Conservation (phyloP, 1,139 yeast species). For the Yamadazyma dendronema region DNA sequence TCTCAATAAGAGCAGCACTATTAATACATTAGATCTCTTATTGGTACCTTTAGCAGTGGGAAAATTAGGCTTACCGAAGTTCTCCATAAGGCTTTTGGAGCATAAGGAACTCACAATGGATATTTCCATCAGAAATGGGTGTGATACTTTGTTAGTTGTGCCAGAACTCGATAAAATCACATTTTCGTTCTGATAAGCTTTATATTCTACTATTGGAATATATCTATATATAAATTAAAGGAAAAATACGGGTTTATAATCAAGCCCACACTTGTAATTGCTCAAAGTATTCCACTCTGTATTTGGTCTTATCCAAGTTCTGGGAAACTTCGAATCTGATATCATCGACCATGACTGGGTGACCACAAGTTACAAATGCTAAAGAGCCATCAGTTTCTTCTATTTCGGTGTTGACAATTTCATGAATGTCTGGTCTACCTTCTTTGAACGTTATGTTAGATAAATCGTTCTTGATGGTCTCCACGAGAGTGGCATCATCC, state of each 20-base stretch:
- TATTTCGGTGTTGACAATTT: slow-evolving; percentile 22
- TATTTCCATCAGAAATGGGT: slow-evolving; percentile 62
- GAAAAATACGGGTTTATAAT: too few species aligned
- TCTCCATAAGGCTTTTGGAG: slow-evolving; percentile 41
- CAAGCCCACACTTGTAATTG: slow-evolving; percentile 30
- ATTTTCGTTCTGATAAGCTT: slow-evolving; percentile 47
- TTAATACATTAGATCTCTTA: slow-evolving; percentile 34
- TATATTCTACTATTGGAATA: not conserved
- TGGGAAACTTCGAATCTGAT: slow-evolving; percentile 23
- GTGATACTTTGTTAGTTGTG: slow-evolving; percentile 68
- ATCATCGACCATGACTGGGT: slow-evolving; percentile 36
- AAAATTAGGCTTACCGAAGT: slow-evolving; percentile 62
- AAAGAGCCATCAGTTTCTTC: slow-evolving; percentile 25
- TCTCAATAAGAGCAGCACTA: slow-evolving; percentile 15
- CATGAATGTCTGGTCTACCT: slow-evolving; percentile 31
- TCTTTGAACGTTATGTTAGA: slow-evolving; percentile 24
- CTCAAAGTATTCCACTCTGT: slow-evolving; percentile 27
- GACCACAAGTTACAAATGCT: slow-evolving; percentile 38
- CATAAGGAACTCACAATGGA: slow-evolving; percentile 43
- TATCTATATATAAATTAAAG: slow-evolving; percentile 2
- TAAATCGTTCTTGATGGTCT: slow-evolving; percentile 16
- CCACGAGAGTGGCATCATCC: slow-evolving; percentile 5
- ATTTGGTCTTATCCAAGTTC: slow-evolving; percentile 19
- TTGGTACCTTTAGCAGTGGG: slow-evolving; percentile 80
- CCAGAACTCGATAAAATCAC: slow-evolving; percentile 66